phyloP scores from a whole-genome alignment of 2,329 filamentous ascomycete species.

The Aphanocladium album region DNA sequence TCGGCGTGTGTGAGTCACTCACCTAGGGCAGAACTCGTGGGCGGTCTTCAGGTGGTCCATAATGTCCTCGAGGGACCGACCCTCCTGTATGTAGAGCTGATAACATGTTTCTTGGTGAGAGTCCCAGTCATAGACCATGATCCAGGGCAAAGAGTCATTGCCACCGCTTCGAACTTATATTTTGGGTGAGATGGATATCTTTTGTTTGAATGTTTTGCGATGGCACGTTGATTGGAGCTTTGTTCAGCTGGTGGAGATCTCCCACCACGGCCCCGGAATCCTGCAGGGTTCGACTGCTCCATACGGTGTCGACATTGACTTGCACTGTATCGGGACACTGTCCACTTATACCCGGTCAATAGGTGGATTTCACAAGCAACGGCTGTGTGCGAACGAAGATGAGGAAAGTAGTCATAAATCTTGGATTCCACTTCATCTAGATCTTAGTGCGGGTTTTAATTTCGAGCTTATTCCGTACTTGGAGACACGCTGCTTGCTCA shows the following conservation, averaged over 20 bases:
- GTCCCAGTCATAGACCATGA: constrained; percentile 46
- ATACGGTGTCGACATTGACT: neutral
- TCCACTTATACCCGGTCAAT: constrained; percentile 2
- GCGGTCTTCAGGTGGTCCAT: constrained; percentile 63
- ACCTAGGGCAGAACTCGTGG: constrained; percentile 68
- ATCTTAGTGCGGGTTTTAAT: too few species aligned
- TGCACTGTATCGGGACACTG: neutral
- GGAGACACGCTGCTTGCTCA: neutral
- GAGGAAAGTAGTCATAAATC: neutral
- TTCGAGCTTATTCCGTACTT: too few species aligned
- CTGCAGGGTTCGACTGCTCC: neutral
- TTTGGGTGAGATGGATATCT: neutral
- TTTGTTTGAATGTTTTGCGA: neutral
- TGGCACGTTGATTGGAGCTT: neutral
- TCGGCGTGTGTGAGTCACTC: constrained; percentile 36
- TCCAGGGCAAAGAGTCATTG: constrained; percentile 15
- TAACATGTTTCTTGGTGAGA: constrained; percentile 37
- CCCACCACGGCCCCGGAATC: neutral
- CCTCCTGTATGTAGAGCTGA: constrained; percentile 72
- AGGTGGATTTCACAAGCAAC: neutral
- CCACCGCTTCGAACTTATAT: neutral
- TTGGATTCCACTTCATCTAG: neutral
- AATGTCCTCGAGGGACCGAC: constrained; percentile 67
- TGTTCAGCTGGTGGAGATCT: constrained; percentile 6
- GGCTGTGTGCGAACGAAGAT: neutral